Conservation (phyloP, 371 early-diverging fungal genomes). For the Choanephora cucurbitarum region DNA sequence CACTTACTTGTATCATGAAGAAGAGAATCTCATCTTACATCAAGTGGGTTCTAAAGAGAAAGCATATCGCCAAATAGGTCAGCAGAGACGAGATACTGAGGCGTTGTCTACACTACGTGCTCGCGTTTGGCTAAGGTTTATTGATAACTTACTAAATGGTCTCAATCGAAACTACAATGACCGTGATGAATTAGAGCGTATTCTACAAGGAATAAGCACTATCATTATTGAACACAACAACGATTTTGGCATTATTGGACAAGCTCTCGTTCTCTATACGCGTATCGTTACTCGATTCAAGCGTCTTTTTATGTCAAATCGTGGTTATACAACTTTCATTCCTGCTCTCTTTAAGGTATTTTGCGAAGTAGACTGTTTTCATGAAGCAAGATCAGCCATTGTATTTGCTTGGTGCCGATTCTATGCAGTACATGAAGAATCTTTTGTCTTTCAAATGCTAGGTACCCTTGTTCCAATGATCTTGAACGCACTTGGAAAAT, state of each 20-base stretch:
- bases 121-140: slow-evolving; percentile 62
- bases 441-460: slow-evolving; percentile 71
- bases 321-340: slow-evolving; percentile 61
- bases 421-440: slow-evolving; percentile 65
- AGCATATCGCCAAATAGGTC: slow-evolving; percentile 13
- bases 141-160: slow-evolving; percentile 55
- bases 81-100: slow-evolving; percentile 30
- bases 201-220: slow-evolving; percentile 60
- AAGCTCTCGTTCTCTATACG: slow-evolving; percentile 58
- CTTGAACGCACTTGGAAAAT: slow-evolving; percentile 42
- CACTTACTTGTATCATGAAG: slow-evolving; percentile 1
- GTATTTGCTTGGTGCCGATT: slow-evolving; percentile 64
- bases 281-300: slow-evolving; percentile 58
- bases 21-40: not conserved
- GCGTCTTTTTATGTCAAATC: slow-evolving; percentile 60
- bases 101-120: slow-evolving; percentile 55
- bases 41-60: not conserved
- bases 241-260: slow-evolving; percentile 62
- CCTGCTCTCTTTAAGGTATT: slow-evolving; percentile 65
- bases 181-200: slow-evolving; percentile 54
- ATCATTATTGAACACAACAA: slow-evolving; percentile 56
- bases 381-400: slow-evolving; percentile 54
- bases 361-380: slow-evolving; percentile 51
- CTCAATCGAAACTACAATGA: slow-evolving; percentile 61
- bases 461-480: slow-evolving; percentile 62